Evolutionary conservation across 2,329 filamentous ascomycete species (phyloP).

Genomic region (Fusarium sp.): DNA sequence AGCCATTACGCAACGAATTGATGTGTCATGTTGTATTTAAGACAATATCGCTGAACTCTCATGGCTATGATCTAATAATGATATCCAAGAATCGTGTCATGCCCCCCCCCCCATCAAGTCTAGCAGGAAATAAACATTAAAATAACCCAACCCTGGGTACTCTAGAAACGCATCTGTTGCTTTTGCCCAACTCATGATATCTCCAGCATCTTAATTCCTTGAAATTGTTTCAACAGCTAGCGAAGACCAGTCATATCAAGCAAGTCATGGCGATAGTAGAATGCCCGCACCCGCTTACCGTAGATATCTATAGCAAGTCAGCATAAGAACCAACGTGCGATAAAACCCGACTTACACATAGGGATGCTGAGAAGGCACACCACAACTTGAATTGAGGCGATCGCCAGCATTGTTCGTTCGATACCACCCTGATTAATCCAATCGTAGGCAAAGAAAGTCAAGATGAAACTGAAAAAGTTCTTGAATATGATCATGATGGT

Average conservation of each 20-base stretch:
- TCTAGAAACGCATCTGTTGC: neutral
- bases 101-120: neutral
- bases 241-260: constrained; percentile 55
- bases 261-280: constrained; percentile 80
- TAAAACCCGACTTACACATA: constrained; percentile 79
- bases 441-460: constrained; percentile 85
- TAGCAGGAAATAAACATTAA: constrained; percentile 8
- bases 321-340: neutral
- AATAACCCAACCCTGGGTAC: neutral
- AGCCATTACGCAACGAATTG: neutral
- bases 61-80: neutral
- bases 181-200: neutral
- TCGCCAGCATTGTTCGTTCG: constrained; percentile 70
- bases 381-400: constrained; percentile 80
- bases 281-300: constrained; percentile 80
- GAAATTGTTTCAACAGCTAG: constrained; percentile 19
- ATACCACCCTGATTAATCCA: constrained; percentile 79
- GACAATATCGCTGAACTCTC: neutral
- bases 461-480: constrained; percentile 88
- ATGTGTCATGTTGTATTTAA: neutral
- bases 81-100: neutral
- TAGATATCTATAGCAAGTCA: constrained; percentile 69
- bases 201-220: constrained; percentile 25
- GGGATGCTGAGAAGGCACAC: constrained; percentile 81
- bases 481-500: constrained; percentile 94